Evolutionary conservation across 2,329 filamentous ascomycete genomes (phyloP), one percentile per base, ranked within the genome.

Genomic region (Alternaria gansuensis): DNA sequence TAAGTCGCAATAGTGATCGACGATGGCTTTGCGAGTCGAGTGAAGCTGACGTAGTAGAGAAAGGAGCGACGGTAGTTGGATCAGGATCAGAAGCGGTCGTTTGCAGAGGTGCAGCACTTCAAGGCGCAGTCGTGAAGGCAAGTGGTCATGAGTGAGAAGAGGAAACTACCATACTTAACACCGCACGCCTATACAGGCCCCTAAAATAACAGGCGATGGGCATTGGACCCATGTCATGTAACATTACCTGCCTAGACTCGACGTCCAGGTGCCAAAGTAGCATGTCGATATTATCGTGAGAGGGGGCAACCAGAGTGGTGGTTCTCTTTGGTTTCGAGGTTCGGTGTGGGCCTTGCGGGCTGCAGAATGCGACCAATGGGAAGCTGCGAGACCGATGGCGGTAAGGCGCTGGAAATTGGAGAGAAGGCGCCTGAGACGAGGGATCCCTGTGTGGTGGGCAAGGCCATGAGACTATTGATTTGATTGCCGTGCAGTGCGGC

Each of bases 381-480:
- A 24, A 26, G 23, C 14, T 17, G 37, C 31, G 52, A 43, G 31
- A 48, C 33, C 54, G 54, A 62, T 51, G 65, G 63, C 57, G 59
- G 60, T 40, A 59, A 52, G 59, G 40, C 52, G 64, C 60, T 55
- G 59, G 64, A 67, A 49, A 65, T 67, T 65, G 54, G 39, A 34
- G 40, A 40, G 21, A 23, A 29, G 46, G 57, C 24, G 28, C 36
- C 34, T 51, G 53, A 57, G 53, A 54, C 53, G 44, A 40, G 51
- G 29, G 37, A 52, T 33, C 33, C 39, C n/a, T 11, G 49, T 24
- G 14, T 40, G 44, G 48, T 58, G 50, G 60, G 44, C n/a, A 52
- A 34, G 40, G 40, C 43, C 26, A 45, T 46, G 44, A 31, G 51
- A 23, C 43, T 45, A 21, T 17, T 17, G 17, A 17, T 33, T 51